Percentiles rank a stretch among this genome's conserved stretches.
Conservation (phyloP, 441 rosid genomes). For the Arabidopsis hybrid region DNA sequence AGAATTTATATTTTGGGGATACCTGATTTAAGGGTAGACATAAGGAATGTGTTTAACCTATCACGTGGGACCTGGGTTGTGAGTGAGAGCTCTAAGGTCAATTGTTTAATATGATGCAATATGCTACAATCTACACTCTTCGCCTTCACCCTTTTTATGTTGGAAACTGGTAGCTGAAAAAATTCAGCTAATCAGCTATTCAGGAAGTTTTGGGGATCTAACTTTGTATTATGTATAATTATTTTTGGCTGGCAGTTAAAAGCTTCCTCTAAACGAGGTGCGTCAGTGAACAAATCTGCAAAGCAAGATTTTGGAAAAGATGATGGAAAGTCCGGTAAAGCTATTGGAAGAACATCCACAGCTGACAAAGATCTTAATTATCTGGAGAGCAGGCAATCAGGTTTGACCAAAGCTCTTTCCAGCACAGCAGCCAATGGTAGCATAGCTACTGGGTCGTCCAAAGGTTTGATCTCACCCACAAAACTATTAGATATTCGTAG, state of each 20-base stretch:
- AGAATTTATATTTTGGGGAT: slow-evolving; percentile 13
- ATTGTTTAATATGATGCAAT: slow-evolving; percentile 6
- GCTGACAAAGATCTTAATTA: slow-evolving; percentile 69
- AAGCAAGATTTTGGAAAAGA: slow-evolving; percentile 88
- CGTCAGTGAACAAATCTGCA: slow-evolving; percentile 55
- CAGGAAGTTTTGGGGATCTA: slow-evolving; percentile 2
- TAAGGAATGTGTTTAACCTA: background rate
- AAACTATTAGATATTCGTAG: slow-evolving; percentile 55
- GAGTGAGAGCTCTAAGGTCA: slow-evolving; percentile 27
- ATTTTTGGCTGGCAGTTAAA: slow-evolving; percentile 62
- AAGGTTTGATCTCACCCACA: slow-evolving; percentile 54
- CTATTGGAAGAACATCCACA: slow-evolving; percentile 62
- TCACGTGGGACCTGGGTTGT: slow-evolving; percentile 16
- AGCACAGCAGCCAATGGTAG: slow-evolving; percentile 63
- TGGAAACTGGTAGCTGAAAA: background rate
- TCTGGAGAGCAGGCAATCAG: slow-evolving; percentile 77
- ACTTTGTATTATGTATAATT: slow-evolving; percentile 2
- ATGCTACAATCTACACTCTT: slow-evolving; percentile 14
- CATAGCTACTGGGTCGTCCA: slow-evolving; percentile 55
- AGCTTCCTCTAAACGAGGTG: slow-evolving; percentile 63
- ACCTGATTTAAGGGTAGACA: background rate
- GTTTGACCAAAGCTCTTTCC: slow-evolving; percentile 57
- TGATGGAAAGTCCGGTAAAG: slow-evolving; percentile 75
- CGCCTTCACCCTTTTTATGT: background rate
- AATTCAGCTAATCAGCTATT: slow-evolving; percentile 17